Conservation (phyloP, 176 grass and related monocot genomes). For the Luzula sylvatica region DNA sequence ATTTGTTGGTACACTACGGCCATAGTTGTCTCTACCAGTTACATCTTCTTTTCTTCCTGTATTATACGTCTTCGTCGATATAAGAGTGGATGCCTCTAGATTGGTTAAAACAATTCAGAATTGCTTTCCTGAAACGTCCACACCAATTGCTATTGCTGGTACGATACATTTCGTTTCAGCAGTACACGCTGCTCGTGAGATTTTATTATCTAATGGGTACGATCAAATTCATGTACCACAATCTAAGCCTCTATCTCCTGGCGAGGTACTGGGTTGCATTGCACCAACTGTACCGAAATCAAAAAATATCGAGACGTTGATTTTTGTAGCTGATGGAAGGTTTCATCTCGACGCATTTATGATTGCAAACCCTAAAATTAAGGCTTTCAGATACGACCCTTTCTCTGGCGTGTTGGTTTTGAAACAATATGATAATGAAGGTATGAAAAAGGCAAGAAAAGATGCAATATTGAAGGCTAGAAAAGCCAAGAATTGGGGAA, state of each 20-base stretch:
- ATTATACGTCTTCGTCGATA: slow-evolving; percentile 94
- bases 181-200: slow-evolving; percentile 61
- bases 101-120: slow-evolving; percentile 41
- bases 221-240: slow-evolving; percentile 49
- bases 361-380: slow-evolving; percentile 56
- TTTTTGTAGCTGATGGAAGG: slow-evolving; percentile 59
- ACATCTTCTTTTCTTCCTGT: slow-evolving; percentile 68
- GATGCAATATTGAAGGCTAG: slow-evolving; percentile 47
- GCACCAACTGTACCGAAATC: slow-evolving; percentile 46
- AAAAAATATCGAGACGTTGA: slow-evolving; percentile 27
- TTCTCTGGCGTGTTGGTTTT: slow-evolving; percentile 55
- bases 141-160: slow-evolving; percentile 55
- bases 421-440: slow-evolving; percentile 59
- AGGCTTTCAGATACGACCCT: slow-evolving; percentile 57
- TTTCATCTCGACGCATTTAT: slow-evolving; percentile 83
- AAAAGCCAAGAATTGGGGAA: slow-evolving; percentile 56
- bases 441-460: slow-evolving; percentile 74
- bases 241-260: slow-evolving; percentile 59
- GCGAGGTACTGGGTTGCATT: slow-evolving; percentile 66
- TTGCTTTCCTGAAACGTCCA: slow-evolving; percentile 33
- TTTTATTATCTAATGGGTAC: slow-evolving; percentile 37
- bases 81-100: slow-evolving; percentile 50
- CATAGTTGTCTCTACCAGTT: slow-evolving; percentile 92
- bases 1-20: slow-evolving; percentile 84
- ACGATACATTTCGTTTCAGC: slow-evolving; percentile 78